Conservation (phyloP, 208 protist species). For the Crithidia bombi region DNA sequence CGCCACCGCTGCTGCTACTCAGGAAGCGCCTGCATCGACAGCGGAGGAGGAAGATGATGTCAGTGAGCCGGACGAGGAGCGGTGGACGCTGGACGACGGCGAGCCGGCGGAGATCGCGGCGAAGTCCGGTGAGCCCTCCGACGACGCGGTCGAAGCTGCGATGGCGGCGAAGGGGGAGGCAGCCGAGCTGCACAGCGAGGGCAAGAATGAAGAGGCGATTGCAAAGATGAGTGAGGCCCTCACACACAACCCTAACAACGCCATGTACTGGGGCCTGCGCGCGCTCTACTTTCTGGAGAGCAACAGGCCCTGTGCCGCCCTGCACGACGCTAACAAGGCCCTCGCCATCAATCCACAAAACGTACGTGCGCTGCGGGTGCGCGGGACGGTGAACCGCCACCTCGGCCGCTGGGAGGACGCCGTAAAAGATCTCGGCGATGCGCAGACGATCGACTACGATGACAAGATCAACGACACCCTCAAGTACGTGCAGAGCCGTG, state of each 20-base stretch:
- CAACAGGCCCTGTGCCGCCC: slow-evolving; percentile 50
- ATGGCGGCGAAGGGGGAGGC: slow-evolving; percentile 68
- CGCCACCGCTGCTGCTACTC: neutral
- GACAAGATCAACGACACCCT: slow-evolving; percentile 51
- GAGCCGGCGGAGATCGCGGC: slow-evolving; percentile 35
- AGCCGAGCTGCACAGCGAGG: slow-evolving; percentile 47
- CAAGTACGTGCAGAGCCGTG: slow-evolving; percentile 51
- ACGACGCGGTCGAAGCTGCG: slow-evolving; percentile 63
- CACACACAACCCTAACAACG: slow-evolving; percentile 56
- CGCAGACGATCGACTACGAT: slow-evolving; percentile 84
- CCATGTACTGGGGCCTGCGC: slow-evolving; percentile 82
- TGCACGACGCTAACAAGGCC: slow-evolving; percentile 68
- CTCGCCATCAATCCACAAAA: slow-evolving; percentile 72
- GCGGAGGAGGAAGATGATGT: neutral
- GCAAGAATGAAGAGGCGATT: slow-evolving; percentile 56
- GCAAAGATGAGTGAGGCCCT: slow-evolving; percentile 67
- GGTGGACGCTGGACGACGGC: slow-evolving; percentile 49
- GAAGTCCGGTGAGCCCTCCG: slow-evolving; percentile 38
- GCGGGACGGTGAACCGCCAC: slow-evolving; percentile 71
- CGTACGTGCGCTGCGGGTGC: slow-evolving; percentile 75
- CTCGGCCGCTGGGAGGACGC: slow-evolving; percentile 70
- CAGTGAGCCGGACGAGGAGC: slow-evolving; percentile 69
- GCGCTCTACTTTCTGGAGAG: slow-evolving; percentile 61
- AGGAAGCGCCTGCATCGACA: neutral
- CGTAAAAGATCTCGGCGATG: slow-evolving; percentile 68